Evolutionary conservation across 352 stramenopile species (phyloP).

Genomic region (Peronospora farinosa): DNA sequence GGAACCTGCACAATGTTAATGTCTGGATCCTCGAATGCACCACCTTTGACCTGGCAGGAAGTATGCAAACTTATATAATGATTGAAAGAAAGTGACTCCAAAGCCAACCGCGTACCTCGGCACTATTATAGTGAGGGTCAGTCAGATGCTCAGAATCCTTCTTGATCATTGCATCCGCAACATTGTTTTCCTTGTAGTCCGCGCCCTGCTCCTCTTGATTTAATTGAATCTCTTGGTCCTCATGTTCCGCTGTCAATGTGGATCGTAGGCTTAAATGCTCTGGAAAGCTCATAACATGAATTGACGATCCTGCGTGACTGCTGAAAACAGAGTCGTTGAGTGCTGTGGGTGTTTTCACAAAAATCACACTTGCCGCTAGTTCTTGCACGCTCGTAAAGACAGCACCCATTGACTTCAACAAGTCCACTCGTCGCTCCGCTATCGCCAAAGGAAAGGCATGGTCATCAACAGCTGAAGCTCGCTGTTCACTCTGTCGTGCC

Average conservation of each 20-base stretch:
- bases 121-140: slow-evolving; percentile 11
- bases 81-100: slow-evolving; percentile 1
- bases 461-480: slow-evolving; percentile 6
- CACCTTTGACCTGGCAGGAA: slow-evolving; percentile 14
- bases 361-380: slow-evolving; percentile 77
- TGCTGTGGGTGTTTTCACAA: slow-evolving; percentile 55
- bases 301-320: slow-evolving; percentile 42
- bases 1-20: slow-evolving; percentile 32
- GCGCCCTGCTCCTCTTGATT: slow-evolving; percentile 17
- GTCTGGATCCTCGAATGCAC: slow-evolving; percentile 8
- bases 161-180: slow-evolving; percentile 15
- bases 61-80: slow-evolving; percentile 1
- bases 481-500: slow-evolving; percentile 44
- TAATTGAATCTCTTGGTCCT: slow-evolving; percentile 16
- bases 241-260: slow-evolving; percentile 15
- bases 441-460: slow-evolving; percentile 16
- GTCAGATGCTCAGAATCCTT: slow-evolving; percentile 16
- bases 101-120: slow-evolving; percentile 14
- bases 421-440: slow-evolving; percentile 50
- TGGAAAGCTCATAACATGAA: slow-evolving; percentile 55
- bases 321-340: slow-evolving; percentile 57
- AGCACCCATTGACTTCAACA: slow-evolving; percentile 58
- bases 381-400: slow-evolving; percentile 77
- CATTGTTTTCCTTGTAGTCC: slow-evolving; percentile 5
- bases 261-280: slow-evolving; percentile 55